Evolutionary conservation across 805 yeast species (phyloP).

Genomic region (Starmera dryadoides): DNA sequence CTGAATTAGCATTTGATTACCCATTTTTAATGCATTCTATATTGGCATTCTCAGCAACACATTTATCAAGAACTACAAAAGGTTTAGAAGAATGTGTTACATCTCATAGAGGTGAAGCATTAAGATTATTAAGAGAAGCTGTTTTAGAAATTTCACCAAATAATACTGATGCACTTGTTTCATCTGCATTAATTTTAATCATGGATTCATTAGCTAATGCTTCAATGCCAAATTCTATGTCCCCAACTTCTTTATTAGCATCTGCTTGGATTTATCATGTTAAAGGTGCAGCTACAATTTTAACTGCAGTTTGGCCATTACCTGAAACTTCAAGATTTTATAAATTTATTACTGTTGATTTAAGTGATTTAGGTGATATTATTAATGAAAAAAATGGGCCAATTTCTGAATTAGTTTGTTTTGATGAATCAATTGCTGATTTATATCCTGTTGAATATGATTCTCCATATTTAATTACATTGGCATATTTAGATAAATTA

Average conservation of each 20-base stretch:
- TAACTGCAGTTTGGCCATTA: conserved; percentile 94
- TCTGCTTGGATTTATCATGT: conserved; percentile 97
- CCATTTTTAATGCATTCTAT: conserved; percentile 92
- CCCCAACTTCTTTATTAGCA: conserved; percentile 62
- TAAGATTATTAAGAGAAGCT: conserved; percentile 74
- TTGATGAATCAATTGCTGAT: conserved; percentile 79
- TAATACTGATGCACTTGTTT: conserved; percentile 89
- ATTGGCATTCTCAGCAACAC: conserved; percentile 88
- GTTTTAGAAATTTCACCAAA: conserved; percentile 77
- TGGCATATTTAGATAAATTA: conserved; percentile 78
- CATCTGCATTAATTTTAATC: conserved; percentile 80
- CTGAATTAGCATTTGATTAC: conserved; percentile 77
- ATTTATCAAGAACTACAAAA: conserved; percentile 67
- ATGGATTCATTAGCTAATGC: conserved; percentile 96
- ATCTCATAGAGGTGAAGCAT: conserved; percentile 80
- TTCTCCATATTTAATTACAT: conserved; percentile 82
- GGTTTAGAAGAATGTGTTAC: conserved; percentile 79
- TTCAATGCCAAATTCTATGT: conserved; percentile 33
- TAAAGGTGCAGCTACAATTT: conserved; percentile 92
- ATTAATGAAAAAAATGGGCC: conserved; percentile 29
- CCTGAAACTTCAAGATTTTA: conserved; percentile 60
- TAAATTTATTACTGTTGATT: conserved; percentile 73
- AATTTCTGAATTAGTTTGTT: conserved; percentile 62
- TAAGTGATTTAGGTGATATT: conserved; percentile 79
- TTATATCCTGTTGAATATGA: conserved; percentile 77